Conservation (phyloP, 2,329 filamentous ascomycete genomes). For the Dothistroma septosporum region DNA sequence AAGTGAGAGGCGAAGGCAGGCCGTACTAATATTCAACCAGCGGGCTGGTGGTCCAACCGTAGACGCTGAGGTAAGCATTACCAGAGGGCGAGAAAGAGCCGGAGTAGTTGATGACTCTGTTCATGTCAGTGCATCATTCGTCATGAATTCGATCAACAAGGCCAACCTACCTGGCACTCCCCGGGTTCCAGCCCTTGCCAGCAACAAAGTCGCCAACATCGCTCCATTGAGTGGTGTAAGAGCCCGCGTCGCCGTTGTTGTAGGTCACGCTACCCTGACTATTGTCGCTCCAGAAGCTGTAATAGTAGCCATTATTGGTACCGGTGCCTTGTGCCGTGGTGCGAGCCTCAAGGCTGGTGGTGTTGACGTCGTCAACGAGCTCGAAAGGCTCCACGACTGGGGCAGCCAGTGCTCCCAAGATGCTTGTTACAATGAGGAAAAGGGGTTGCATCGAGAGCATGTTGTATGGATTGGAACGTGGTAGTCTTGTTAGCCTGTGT, state of each 20-base stretch:
- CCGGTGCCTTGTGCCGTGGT: slow-evolving; percentile 46
- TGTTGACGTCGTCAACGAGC: slow-evolving; percentile 35
- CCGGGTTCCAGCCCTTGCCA: slow-evolving; percentile 43
- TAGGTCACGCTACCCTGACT: slow-evolving; percentile 48
- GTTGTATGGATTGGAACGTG: not conserved
- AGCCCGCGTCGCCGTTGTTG: slow-evolving; percentile 44
- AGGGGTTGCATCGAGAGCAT: slow-evolving; percentile 30
- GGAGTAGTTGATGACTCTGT: slow-evolving; percentile 49
- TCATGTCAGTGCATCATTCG: slow-evolving; percentile 1
- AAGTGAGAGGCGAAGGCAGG: not conserved
- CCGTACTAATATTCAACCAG: slow-evolving; percentile 54
- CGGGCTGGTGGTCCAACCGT: slow-evolving; percentile 54
- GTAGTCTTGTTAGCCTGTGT: not conserved
- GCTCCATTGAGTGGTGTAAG: not conserved
- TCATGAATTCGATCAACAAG: not conserved
- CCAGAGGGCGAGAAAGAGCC: slow-evolving; percentile 47
- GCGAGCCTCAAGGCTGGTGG: slow-evolving; percentile 32
- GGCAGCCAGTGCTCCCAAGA: slow-evolving; percentile 35
- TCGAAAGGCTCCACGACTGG: slow-evolving; percentile 28
- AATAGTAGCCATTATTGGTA: slow-evolving; percentile 56
- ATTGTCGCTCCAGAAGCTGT: slow-evolving; percentile 58
- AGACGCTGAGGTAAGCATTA: slow-evolving; percentile 54
- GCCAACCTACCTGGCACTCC: slow-evolving; percentile 43
- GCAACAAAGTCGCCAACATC: slow-evolving; percentile 1
- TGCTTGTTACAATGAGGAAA: slow-evolving; percentile 33